Conservation (phyloP, 108 stramenopile genomes). For the Fistulifera pelliculosa region DNA sequence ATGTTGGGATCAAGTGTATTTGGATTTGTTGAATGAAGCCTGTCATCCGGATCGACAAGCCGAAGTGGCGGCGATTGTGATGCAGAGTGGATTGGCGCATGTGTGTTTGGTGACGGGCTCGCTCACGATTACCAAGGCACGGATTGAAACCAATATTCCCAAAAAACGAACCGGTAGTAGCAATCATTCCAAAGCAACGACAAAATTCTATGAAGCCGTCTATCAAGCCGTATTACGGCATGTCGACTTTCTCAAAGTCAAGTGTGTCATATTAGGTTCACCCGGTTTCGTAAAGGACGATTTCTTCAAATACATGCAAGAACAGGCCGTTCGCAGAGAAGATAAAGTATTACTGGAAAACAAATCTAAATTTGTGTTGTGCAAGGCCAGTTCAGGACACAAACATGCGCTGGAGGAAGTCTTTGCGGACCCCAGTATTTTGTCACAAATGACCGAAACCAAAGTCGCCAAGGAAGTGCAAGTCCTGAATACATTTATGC, state of each 20-base stretch:
- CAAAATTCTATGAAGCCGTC: slow-evolving; percentile 89
- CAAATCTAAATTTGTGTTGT: slow-evolving; percentile 88
- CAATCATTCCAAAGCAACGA: slow-evolving; percentile 76
- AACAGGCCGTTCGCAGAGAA: slow-evolving; percentile 71
- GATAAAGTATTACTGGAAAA: slow-evolving; percentile 80
- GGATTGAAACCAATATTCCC: slow-evolving; percentile 90
- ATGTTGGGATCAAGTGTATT: slow-evolving; percentile 91
- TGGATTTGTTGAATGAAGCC: slow-evolving; percentile 87
- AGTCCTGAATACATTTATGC: slow-evolving; percentile 83
- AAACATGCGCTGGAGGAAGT: slow-evolving; percentile 94
- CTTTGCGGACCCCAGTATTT: slow-evolving; percentile 79
- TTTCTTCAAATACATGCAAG: slow-evolving; percentile 78
- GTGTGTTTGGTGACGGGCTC: slow-evolving; percentile 89
- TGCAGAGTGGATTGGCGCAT: slow-evolving; percentile 86
- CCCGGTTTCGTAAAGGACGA: slow-evolving; percentile 95
- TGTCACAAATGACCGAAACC: slow-evolving; percentile 74
- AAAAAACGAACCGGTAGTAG: slow-evolving; percentile 83
- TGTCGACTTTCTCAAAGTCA: slow-evolving; percentile 82
- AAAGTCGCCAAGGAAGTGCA: slow-evolving; percentile 88
- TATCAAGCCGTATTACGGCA: slow-evolving; percentile 85
- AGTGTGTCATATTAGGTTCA: slow-evolving; percentile 79
- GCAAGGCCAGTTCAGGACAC: slow-evolving; percentile 88
- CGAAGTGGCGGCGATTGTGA: slow-evolving; percentile 90
- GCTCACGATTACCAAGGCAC: slow-evolving; percentile 83
- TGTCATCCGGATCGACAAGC: slow-evolving; percentile 83